A percentile compares a stretch with the other conserved stretches of the same genome.
Conservation (phyloP, 305 asterid genomes). For the Ilex paraguariensis region DNA sequence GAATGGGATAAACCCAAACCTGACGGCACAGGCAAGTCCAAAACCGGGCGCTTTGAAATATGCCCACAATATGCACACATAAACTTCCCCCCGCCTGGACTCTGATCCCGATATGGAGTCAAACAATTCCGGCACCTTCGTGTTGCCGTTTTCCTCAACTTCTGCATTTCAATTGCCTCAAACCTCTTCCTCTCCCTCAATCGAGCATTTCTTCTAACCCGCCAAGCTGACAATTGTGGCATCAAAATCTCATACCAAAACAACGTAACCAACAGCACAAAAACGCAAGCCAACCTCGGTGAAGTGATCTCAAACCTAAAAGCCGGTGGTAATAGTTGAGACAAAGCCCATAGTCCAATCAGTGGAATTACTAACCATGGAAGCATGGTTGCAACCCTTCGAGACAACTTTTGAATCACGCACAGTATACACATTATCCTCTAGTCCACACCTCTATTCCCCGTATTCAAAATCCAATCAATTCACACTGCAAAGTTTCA, state of each 20-base stretch:
- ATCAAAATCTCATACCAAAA: slow-evolving; percentile 94
- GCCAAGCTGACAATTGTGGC: slow-evolving; percentile 91
- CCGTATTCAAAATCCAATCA: neutral
- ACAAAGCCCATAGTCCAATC: slow-evolving; percentile 88
- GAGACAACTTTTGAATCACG: slow-evolving; percentile 94
- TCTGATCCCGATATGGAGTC: slow-evolving; percentile 90
- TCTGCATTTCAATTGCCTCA: slow-evolving; percentile 90
- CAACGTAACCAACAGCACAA: slow-evolving; percentile 75
- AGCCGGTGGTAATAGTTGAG: slow-evolving; percentile 94
- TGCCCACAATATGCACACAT: slow-evolving; percentile 98
- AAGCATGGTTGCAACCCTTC: slow-evolving; percentile 93
- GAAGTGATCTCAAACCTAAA: slow-evolving; percentile 91
- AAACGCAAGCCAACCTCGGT: slow-evolving; percentile 84
- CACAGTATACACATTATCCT: slow-evolving; percentile 99
- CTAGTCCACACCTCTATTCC: slow-evolving; percentile 47
- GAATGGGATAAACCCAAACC: slow-evolving; percentile 62
- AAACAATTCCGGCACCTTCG: slow-evolving; percentile 93
- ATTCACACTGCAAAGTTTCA: slow-evolving; percentile 7
- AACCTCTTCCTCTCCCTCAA: slow-evolving; percentile 76
- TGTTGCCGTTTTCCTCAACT: slow-evolving; percentile 83
- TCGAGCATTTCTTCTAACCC: slow-evolving; percentile 67
- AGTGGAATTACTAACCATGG: slow-evolving; percentile 98
- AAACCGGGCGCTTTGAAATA: slow-evolving; percentile 85
- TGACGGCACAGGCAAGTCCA: slow-evolving; percentile 76
- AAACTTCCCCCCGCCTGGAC: slow-evolving; percentile 95